Conservation (phyloP, 768 basidiomycete genomes). For the Tulasnella sp. region DNA sequence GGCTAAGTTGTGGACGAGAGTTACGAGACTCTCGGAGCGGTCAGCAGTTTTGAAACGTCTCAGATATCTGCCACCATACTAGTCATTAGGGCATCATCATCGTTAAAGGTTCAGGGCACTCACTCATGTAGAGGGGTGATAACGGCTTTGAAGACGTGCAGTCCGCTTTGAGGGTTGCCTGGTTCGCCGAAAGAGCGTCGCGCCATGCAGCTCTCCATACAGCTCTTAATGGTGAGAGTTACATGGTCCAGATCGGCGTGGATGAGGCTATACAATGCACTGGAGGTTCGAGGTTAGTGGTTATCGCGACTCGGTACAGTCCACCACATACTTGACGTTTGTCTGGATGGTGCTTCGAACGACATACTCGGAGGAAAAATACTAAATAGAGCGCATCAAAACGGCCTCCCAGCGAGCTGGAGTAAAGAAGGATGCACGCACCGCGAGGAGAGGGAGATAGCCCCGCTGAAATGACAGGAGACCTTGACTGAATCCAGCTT, state of each 20-base stretch:
- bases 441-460: slow-evolving; percentile 13
- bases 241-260: slow-evolving; percentile 1
- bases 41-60: slow-evolving; percentile 57
- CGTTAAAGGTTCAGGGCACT: slow-evolving; percentile 29
- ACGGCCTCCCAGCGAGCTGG: neutral
- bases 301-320: neutral
- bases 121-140: slow-evolving; percentile 53
- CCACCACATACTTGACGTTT: slow-evolving; percentile 9
- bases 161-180: slow-evolving; percentile 41
- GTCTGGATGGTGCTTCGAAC: neutral
- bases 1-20: slow-evolving; percentile 49
- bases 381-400: slow-evolving; percentile 40
- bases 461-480: slow-evolving; percentile 3
- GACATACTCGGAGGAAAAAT: slow-evolving; percentile 53
- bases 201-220: slow-evolving; percentile 14
- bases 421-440: neutral
- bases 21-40: slow-evolving; percentile 43
- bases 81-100: neutral
- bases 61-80: slow-evolving; percentile 44
- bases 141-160: slow-evolving; percentile 48
- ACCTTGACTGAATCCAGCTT: neutral
- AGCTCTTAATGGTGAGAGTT: neutral
- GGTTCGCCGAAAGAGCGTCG: slow-evolving; percentile 1
- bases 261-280: slow-evolving; percentile 13
- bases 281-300: neutral